Evolutionary conservation across 192 early-diverging fungal species (phyloP).

Genomic region (Thamnidium elegans): DNA sequence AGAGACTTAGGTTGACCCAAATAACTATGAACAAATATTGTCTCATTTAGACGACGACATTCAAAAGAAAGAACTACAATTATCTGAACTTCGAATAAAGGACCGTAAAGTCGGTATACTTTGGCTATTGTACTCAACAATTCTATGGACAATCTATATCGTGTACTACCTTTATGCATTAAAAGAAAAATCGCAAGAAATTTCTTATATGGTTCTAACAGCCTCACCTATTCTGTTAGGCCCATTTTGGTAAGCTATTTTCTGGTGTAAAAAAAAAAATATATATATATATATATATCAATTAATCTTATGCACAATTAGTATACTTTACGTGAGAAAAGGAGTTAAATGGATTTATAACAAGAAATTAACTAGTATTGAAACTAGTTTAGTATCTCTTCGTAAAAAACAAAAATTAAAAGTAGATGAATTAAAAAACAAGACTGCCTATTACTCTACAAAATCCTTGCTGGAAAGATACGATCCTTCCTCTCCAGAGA

Average conservation of each 20-base stretch:
- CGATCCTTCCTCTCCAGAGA: slow-evolving; percentile 45
- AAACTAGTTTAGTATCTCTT: slow-evolving; percentile 40
- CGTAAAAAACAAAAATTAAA: slow-evolving; percentile 63
- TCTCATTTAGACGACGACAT: slow-evolving; percentile 66
- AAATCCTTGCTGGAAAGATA: slow-evolving; percentile 88
- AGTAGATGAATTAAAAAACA: slow-evolving; percentile 94
- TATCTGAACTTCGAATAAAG: slow-evolving; percentile 62
- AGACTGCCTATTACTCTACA: slow-evolving; percentile 87
- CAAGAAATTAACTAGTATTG: slow-evolving; percentile 47
- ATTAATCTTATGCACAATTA: background rate
- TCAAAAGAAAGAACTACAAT: slow-evolving; percentile 56
- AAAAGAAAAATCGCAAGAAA: slow-evolving; percentile 8
- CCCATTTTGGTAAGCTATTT: slow-evolving; percentile 38
- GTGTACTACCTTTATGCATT: slow-evolving; percentile 42
- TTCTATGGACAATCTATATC: slow-evolving; percentile 54
- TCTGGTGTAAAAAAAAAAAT: no score
- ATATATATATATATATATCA: background rate
- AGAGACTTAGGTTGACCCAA: slow-evolving; percentile 24
- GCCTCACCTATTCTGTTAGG: slow-evolving; percentile 9
- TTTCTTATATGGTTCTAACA: background rate
- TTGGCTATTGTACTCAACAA: slow-evolving; percentile 59
- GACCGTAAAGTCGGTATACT: slow-evolving; percentile 49
- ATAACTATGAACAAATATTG: slow-evolving; percentile 43
- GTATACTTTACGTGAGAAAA: slow-evolving; percentile 29
- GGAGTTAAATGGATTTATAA: slow-evolving; percentile 45